These are phyloP conservation scores for Calonectria henricotiae DNA, from an alignment of 2,329 filamentous ascomycete species.

Conservation along the genomic window DNA sequence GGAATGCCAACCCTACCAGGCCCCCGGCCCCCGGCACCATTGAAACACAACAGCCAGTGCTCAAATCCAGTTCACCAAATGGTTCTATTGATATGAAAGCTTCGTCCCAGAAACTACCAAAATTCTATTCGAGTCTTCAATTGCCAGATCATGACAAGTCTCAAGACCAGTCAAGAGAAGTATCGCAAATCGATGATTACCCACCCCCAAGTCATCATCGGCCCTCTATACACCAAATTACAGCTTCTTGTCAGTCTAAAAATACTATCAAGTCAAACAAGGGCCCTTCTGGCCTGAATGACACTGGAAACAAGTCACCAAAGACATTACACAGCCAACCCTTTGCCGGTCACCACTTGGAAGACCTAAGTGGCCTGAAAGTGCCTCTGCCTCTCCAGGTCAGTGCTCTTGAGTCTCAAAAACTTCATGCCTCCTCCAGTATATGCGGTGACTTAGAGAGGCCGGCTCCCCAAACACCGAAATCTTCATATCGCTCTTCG, in stretches of 20 bases:
- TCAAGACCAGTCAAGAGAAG: not conserved
- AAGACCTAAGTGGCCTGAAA: slow-evolving; percentile 11
- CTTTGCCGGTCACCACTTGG: not conserved
- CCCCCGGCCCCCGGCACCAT: not conserved
- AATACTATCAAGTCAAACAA: not conserved
- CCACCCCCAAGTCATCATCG: not conserved
- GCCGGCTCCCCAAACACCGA: slow-evolving; percentile 49
- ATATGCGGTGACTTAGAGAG: slow-evolving; percentile 56
- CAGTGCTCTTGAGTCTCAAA: slow-evolving; percentile 9
- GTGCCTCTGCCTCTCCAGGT: slow-evolving; percentile 33
- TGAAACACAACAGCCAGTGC: not conserved
- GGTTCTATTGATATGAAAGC: not conserved
- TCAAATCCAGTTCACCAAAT: not conserved
- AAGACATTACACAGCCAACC: not conserved
- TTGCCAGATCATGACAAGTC: not conserved
- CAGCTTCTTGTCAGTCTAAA: not conserved
- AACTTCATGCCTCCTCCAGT: slow-evolving; percentile 44
- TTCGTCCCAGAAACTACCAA: not conserved
- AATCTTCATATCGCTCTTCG: slow-evolving; percentile 14
- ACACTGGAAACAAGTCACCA: not conserved
- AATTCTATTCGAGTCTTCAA: not conserved
- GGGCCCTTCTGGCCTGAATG: not conserved
- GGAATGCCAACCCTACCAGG: not conserved
- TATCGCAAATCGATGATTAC: not conserved
- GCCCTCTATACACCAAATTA: not conserved